phyloP scores from a whole-genome alignment of 2,329 filamentous ascomycete species.

The Penicillium olsonii region DNA sequence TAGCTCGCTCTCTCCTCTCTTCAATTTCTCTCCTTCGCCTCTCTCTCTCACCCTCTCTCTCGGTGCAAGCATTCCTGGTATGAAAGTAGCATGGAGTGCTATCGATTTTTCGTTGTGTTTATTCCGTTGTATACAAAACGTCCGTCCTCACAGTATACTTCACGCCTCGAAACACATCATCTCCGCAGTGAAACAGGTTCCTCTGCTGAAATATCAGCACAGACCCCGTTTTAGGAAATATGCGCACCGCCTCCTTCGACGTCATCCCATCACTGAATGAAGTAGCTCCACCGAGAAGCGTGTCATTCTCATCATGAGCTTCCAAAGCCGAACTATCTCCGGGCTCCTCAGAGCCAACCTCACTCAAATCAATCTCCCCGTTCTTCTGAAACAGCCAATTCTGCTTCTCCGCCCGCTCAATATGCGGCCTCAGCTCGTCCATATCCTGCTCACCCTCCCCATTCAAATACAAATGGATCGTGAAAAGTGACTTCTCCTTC shows the following conservation, averaged over 20 bases:
- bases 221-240: conserved; percentile 54
- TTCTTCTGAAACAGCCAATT: conserved; percentile 8
- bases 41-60: too few relatives aligned
- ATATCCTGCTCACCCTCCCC: conserved; percentile 43
- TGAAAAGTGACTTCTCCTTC: conserved; percentile 54
- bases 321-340: neutral
- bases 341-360: neutral
- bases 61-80: too few relatives aligned
- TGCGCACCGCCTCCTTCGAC: conserved; percentile 39
- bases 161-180: conserved; percentile 54
- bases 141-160: conserved; percentile 61
- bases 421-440: conserved; percentile 26
- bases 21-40: too few relatives aligned
- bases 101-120: too few relatives aligned
- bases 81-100: too few relatives aligned
- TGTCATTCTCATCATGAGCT: conserved; percentile 16
- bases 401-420: conserved; percentile 15
- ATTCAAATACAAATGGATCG: conserved; percentile 59
- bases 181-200: conserved; percentile 55
- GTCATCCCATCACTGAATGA: conserved; percentile 47
- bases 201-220: conserved; percentile 60
- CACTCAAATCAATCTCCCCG: conserved; percentile 22
- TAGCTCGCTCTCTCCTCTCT: too few relatives aligned
- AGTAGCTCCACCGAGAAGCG: conserved; percentile 57
- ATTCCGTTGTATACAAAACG: conserved; percentile 49